A percentile compares a stretch with the other conserved stretches of the same genome.
Evolutionary conservation across 768 basidiomycete species (phyloP).

Genomic region (Psilocybe cyanescens): DNA sequence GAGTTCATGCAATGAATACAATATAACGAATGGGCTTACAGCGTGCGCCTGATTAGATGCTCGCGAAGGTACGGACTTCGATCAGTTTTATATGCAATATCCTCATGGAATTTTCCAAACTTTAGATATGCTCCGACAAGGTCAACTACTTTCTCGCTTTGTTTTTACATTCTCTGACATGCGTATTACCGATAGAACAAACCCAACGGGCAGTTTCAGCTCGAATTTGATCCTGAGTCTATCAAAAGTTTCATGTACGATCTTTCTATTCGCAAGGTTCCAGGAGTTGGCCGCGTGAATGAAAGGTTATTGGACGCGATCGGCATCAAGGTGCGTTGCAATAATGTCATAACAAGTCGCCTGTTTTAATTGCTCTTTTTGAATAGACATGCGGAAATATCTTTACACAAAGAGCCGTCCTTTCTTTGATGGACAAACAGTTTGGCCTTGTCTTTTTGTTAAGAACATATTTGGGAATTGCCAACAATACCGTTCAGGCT

Average conservation of each 20-base stretch:
- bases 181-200: slow-evolving; percentile 65
- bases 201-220: slow-evolving; percentile 88
- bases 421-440: slow-evolving; percentile 87
- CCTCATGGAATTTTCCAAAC: neutral
- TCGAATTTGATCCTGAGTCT: slow-evolving; percentile 63
- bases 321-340: slow-evolving; percentile 70
- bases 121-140: slow-evolving; percentile 91
- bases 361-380: neutral
- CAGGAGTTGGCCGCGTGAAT: slow-evolving; percentile 89
- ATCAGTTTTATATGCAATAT: neutral
- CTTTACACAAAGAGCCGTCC: slow-evolving; percentile 67
- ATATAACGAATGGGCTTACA: slow-evolving; percentile 10
- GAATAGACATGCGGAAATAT: slow-evolving; percentile 89
- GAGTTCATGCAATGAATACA: slow-evolving; percentile 20
- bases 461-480: slow-evolving; percentile 83
- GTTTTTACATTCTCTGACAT: neutral
- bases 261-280: slow-evolving; percentile 85
- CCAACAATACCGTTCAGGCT: slow-evolving; percentile 81
- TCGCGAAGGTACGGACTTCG: slow-evolving; percentile 74
- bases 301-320: slow-evolving; percentile 87
- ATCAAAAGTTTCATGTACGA: slow-evolving; percentile 81
- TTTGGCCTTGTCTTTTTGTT: slow-evolving; percentile 81
- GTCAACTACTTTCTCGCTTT: slow-evolving; percentile 35
- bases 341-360: neutral
- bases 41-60: slow-evolving; percentile 57